These are phyloP conservation scores for Dacryopinax spathularia DNA, from an alignment of 768 basidiomycete species.

Conservation along the genomic window DNA sequence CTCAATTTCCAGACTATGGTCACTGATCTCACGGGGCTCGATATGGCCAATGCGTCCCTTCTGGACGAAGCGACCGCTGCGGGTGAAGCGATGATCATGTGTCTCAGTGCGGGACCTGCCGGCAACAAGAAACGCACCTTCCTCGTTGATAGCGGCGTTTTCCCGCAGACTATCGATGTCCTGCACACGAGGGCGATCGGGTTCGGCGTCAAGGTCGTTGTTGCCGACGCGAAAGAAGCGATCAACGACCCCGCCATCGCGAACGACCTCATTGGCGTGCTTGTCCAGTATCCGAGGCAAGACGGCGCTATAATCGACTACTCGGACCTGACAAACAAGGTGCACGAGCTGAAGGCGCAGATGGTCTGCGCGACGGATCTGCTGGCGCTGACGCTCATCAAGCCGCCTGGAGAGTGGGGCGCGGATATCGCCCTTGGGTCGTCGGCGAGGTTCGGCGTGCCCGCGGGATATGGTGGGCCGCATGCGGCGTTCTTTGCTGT, in stretches of 20 bases:
- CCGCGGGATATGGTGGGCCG: slow-evolving; percentile 91
- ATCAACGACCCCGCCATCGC: slow-evolving; percentile 40
- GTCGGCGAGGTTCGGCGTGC: slow-evolving; percentile 92
- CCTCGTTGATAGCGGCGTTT: slow-evolving; percentile 67
- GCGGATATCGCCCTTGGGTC: slow-evolving; percentile 93
- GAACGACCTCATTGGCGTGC: slow-evolving; percentile 61
- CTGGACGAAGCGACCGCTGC: slow-evolving; percentile 92
- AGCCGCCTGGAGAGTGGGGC: slow-evolving; percentile 97
- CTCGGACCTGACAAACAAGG: slow-evolving; percentile 42
- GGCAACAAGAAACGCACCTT: slow-evolving; percentile 67
- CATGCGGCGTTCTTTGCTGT: slow-evolving; percentile 97
- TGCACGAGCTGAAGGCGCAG: slow-evolving; percentile 64
- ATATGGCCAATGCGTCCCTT: slow-evolving; percentile 90
- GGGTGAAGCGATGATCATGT: slow-evolving; percentile 95
- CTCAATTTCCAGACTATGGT: slow-evolving; percentile 97
- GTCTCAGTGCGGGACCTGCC: slow-evolving; percentile 43
- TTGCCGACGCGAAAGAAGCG: slow-evolving; percentile 44
- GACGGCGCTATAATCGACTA: slow-evolving; percentile 73
- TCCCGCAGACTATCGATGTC: slow-evolving; percentile 82
- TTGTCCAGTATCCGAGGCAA: slow-evolving; percentile 90
- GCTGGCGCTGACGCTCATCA: slow-evolving; percentile 79
- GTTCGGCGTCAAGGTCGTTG: slow-evolving; percentile 71
- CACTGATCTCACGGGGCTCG: slow-evolving; percentile 83
- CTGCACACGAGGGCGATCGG: slow-evolving; percentile 83
- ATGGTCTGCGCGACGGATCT: slow-evolving; percentile 84